Conservation (phyloP, 2,329 filamentous ascomycete genomes). For the Calonectria montana region DNA sequence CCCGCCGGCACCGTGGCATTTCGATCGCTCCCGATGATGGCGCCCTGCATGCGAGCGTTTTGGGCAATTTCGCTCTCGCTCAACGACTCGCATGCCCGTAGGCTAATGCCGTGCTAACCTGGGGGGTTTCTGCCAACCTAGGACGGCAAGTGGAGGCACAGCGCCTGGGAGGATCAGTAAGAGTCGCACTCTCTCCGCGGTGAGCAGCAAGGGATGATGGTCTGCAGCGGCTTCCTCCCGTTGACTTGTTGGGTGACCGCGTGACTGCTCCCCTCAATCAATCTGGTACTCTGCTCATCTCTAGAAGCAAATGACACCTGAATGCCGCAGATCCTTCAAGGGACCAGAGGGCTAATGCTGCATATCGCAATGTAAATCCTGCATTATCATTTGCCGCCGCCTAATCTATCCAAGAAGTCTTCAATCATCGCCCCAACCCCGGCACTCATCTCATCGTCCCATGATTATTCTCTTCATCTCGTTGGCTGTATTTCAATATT, state of each 20-base stretch:
- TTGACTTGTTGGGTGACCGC: neutral
- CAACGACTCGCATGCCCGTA: neutral
- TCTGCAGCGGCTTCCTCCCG: neutral
- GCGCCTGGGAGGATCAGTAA: neutral
- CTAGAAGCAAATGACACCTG: neutral
- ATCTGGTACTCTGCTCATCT: constrained; percentile 2
- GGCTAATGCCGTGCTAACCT: neutral
- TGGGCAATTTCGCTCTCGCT: neutral
- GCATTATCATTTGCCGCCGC: neutral
- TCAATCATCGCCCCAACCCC: neutral
- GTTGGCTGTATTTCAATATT: neutral
- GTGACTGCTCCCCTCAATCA: neutral
- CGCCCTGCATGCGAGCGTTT: neutral
- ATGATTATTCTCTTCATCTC: neutral
- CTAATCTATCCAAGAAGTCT: constrained; percentile 1
- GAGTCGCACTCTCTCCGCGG: neutral
- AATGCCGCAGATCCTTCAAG: neutral
- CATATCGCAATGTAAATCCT: neutral
- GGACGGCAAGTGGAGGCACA: neutral
- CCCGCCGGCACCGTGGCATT: neutral
- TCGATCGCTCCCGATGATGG: neutral
- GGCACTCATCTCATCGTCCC: neutral
- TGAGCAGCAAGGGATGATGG: neutral
- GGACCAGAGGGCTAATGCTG: neutral
- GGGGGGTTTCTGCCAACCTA: neutral